Conservation (phyloP, 331 rosid genomes). For the Erythrophleum ivorense region DNA sequence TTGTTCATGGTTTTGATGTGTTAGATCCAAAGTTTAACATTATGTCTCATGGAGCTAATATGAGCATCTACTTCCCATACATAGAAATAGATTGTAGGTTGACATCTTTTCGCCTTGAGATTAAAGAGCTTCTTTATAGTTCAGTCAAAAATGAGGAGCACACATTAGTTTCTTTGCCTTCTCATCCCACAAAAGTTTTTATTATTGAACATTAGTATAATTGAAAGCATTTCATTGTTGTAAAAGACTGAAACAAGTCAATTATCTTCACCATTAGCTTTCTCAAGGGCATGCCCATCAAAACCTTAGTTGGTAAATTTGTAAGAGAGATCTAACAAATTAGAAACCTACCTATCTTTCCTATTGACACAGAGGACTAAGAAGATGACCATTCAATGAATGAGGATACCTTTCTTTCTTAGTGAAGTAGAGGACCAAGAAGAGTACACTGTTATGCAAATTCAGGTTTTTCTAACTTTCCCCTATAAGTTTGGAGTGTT, state of each 20-base stretch:
- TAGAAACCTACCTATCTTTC: no score
- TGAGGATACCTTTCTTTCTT: no score
- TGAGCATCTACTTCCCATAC: slow-evolving; percentile 90
- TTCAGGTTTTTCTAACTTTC: no score
- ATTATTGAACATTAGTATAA: background rate
- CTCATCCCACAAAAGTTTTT: background rate
- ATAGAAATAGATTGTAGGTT: slow-evolving; percentile 71
- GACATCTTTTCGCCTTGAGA: slow-evolving; percentile 80
- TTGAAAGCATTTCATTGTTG: background rate
- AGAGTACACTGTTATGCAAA: no score
- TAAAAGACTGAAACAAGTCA: slow-evolving; percentile 88
- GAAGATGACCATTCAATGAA: no score
- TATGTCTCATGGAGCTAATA: slow-evolving; percentile 97
- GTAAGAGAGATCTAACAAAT: no score
- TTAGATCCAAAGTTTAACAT: slow-evolving; percentile 99
- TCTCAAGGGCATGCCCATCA: no score
- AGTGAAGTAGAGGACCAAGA: no score
- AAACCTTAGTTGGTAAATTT: no score
- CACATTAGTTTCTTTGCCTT: slow-evolving; percentile 58
- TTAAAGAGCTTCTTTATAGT: slow-evolving; percentile 91
- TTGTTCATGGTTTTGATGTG: slow-evolving; percentile 89
- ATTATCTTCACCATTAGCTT: slow-evolving; percentile 78
- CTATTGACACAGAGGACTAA: no score
- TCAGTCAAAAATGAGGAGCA: slow-evolving; percentile 83
- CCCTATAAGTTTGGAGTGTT: no score